Evolutionary conservation across 2,329 filamentous ascomycete genomes (phyloP).

Genomic region (Triangularia verruculosa): DNA sequence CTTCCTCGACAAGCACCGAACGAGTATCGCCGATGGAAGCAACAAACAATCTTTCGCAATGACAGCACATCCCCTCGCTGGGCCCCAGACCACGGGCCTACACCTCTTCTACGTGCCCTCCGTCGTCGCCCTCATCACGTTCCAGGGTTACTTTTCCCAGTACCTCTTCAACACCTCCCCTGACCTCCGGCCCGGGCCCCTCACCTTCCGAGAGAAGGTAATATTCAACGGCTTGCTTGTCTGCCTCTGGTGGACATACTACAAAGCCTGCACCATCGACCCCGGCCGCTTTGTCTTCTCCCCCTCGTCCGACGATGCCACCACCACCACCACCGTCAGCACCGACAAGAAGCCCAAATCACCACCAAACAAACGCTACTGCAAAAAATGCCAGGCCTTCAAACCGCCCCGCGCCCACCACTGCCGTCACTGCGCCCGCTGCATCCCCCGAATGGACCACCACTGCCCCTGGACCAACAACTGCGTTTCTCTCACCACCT

Average conservation of each 20-base stretch:
- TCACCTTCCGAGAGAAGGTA: conserved; percentile 54
- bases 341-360: conserved; percentile 10
- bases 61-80: conserved; percentile 30
- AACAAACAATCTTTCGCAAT: conserved; percentile 15
- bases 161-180: conserved; percentile 62
- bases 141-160: conserved; percentile 71
- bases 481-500: conserved; percentile 78
- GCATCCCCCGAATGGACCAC: conserved; percentile 80
- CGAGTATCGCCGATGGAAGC: conserved; percentile 20
- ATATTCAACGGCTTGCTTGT: conserved; percentile 65
- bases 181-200: conserved; percentile 58
- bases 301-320: conserved; percentile 25
- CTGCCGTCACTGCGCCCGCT: conserved; percentile 71
- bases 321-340: no score
- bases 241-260: conserved; percentile 69
- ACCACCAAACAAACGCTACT: conserved; percentile 52
- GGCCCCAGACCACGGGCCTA: conserved; percentile 41
- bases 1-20: background rate
- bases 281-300: conserved; percentile 54
- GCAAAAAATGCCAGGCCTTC: conserved; percentile 68
- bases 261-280: conserved; percentile 54
- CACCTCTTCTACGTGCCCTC: conserved; percentile 64
- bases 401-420: conserved; percentile 80
- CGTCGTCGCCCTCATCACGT: conserved; percentile 63
- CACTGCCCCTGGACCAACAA: conserved; percentile 84